These are phyloP conservation scores for Asclepias syriaca DNA, from an alignment of 257 asterid genomes.

Conservation along the genomic window DNA sequence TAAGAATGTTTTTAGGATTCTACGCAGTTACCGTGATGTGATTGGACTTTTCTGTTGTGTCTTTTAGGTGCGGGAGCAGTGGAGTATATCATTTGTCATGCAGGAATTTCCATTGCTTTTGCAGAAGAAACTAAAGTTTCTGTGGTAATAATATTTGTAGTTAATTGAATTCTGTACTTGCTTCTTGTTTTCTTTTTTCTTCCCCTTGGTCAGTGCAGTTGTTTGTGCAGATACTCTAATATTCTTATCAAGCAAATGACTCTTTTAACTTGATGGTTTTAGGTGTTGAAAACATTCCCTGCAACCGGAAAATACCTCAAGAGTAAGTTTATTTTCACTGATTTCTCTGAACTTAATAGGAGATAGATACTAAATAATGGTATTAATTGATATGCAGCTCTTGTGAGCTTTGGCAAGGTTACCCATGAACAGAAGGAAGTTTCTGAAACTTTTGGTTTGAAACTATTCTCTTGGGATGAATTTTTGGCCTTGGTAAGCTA, in stretches of 20 bases:
- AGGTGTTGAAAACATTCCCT: slow-evolving; percentile 73
- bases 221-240: neutral
- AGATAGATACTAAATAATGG: neutral
- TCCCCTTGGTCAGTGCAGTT: neutral
- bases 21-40: neutral
- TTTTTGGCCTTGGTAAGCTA: slow-evolving; percentile 64
- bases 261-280: slow-evolving; percentile 3
- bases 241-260: neutral
- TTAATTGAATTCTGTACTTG: neutral
- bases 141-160: slow-evolving; percentile 39
- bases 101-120: slow-evolving; percentile 63
- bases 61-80: slow-evolving; percentile 75
- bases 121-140: slow-evolving; percentile 62
- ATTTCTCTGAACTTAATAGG: neutral
- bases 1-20: neutral
- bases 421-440: slow-evolving; percentile 43
- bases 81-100: slow-evolving; percentile 66
- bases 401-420: slow-evolving; percentile 69
- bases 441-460: slow-evolving; percentile 42
- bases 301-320: slow-evolving; percentile 45
- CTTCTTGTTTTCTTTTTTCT: neutral
- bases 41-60: slow-evolving; percentile 5
- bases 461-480: slow-evolving; percentile 67
- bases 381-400: slow-evolving; percentile 31
- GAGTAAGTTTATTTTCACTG: slow-evolving; percentile 39